Base-by-base conservation (phyloP, 805 yeast genomes). In the Zygoascus tannicola region DNA sequence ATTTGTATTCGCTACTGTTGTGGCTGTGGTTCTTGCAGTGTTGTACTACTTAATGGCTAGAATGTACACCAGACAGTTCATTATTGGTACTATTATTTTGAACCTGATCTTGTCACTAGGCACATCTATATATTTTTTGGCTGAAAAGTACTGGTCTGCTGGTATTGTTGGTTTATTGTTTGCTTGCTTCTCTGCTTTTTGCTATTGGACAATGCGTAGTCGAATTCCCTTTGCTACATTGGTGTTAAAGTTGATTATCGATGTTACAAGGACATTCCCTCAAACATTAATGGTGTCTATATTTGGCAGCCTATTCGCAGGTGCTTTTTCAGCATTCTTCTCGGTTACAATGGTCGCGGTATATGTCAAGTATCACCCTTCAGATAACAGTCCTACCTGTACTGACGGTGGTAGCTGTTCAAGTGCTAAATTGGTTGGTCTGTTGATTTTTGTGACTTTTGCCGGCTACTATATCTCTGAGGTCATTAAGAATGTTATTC, bases 391-490 rank as follows among this genome's bases (percentile, higher is more conserved):
- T 35, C 59, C 60, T 5, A 80, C 74, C 5, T 82, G 90, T 56
- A 54, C 69, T 53, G 68, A 76, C 50, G 73, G 86, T 56, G 40
- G 75, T 46, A 21, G 33, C 14, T 65, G 86, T 70, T 70, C 79
- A 55, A 68, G 72, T 32, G 66, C 75, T 2, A 81, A 73, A 55
- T 66, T 84, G 52, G 72, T 81, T 50, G 94, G 92, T 3, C 60
- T 82, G 12, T 63, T 85, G 48, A 77, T 86, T 22, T 81, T 75
- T 62, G 76, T 81, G 4, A 77, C 86, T 51, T 85, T 88, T 61
- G 82, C 90, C 4, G 95, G 94, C 16, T 87, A 75, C 59, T 82
- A 77, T 60, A 75, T 86, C 47, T 74, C 92, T 22, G 96, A 86
- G 63, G 92, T 87, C 16, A 68, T 85, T 46, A 78, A 80, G 63